Evolutionary conservation across 352 stramenopile species (phyloP), one percentile per base, ranked within the genome.

Genomic region (Phytophthora cryptogea): DNA sequence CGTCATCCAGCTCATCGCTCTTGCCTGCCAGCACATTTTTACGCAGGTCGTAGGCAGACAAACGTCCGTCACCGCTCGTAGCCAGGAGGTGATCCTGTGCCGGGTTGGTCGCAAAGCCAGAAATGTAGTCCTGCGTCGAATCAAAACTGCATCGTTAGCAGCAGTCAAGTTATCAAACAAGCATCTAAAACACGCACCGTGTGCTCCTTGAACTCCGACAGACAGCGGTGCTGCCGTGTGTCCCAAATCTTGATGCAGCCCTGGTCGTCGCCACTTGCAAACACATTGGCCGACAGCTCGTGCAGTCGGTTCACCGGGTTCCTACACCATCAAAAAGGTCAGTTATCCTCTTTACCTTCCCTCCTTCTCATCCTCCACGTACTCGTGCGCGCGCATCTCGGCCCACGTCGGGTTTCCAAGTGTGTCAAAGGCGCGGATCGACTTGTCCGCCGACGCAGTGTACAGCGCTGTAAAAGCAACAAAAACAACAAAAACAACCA

Each of bases 151-250:
- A 26, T n/a, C 16, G 16, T 44, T 10, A 28, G 39, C 20, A 1
- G 1, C 20, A 23, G 20, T 3, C 20, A 23, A 23, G 20, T 23
- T 23, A 3, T 28, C 17, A 53, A 58, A 42, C 14, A 35, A 20
- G 11, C 11, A 35, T 4, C 37, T 10, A 28, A 51, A 27, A 27
- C 32, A 54, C 65, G 30, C 55, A 89, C 79, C 40, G 88, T 86
- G 70, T 99, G 92, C 68, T 97, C 86, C 50, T 98, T 96, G 80
- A 91, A 98, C 55, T 91, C 80, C 10, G 85, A 73, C 23, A 98
- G 68, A 63, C 77, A 93, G n/a, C 77, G 74, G 61, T 93, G 82
- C 63, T 91, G 82, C 46, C 87, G 78, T 37, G 84, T 89, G 51
- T 96, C 87, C 87, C 87, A 96, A 42, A 96, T 92, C 63, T 95